These are phyloP conservation scores for Serpula lacrymans DNA, from an alignment of 768 basidiomycete species.

Conservation along the genomic window DNA sequence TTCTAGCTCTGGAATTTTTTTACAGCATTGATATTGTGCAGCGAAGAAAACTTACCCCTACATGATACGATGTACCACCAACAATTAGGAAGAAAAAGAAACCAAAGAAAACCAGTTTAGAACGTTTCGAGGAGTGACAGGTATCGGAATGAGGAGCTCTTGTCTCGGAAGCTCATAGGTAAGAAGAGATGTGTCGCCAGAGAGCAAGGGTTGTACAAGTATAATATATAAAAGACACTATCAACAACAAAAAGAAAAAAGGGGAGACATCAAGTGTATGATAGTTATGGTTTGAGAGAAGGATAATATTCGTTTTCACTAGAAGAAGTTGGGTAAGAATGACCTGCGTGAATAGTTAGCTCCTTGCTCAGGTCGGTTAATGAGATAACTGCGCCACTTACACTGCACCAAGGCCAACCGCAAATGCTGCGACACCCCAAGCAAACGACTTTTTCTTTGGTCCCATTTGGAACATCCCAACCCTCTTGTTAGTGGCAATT, in stretches of 20 bases:
- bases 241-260: slow-evolving; percentile 17
- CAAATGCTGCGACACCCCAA: slow-evolving; percentile 85
- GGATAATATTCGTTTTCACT: too few species aligned
- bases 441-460: slow-evolving; percentile 73
- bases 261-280: slow-evolving; percentile 8
- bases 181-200: slow-evolving; percentile 14
- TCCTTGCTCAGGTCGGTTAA: slow-evolving; percentile 5
- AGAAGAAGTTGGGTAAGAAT: slow-evolving; percentile 63
- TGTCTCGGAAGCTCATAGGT: too few species aligned
- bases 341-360: slow-evolving; percentile 33
- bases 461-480: slow-evolving; percentile 51
- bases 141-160: too few species aligned
- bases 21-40: too few species aligned
- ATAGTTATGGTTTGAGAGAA: too few species aligned
- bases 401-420: slow-evolving; percentile 78
- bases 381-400: too few species aligned
- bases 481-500: slow-evolving; percentile 63
- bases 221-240: slow-evolving; percentile 12
- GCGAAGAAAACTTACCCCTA: too few species aligned
- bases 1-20: too few species aligned
- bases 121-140: too few species aligned
- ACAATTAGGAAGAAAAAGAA: too few species aligned
- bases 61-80: too few species aligned
- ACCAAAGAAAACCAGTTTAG: too few species aligned
- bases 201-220: slow-evolving; percentile 12